Percentiles rank a stretch among this genome's conserved stretches.
Evolutionary conservation across 352 stramenopile species (phyloP).

Genomic region (Phytophthora niederhauseri): DNA sequence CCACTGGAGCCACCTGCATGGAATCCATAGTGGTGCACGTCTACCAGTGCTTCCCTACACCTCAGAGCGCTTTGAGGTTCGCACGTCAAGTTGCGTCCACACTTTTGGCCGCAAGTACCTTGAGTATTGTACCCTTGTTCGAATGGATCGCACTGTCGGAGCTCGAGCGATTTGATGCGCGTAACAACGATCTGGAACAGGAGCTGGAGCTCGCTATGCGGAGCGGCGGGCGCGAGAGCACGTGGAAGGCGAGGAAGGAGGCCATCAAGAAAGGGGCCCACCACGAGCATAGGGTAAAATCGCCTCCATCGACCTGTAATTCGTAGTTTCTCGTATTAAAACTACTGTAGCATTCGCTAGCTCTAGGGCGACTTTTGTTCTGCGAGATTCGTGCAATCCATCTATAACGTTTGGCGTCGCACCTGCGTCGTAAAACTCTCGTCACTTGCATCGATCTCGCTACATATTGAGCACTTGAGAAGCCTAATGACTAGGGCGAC

Average conservation of each 20-base stretch:
- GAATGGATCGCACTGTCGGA: conserved; percentile 76
- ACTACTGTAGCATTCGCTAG: not conserved
- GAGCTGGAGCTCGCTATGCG: conserved; percentile 60
- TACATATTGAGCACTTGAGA: too few relatives aligned
- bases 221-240: conserved; percentile 41
- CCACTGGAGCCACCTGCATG: conserved; percentile 30
- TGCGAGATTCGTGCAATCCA: too few relatives aligned
- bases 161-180: conserved; percentile 74
- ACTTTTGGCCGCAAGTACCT: conserved; percentile 45
- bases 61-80: conserved; percentile 79
- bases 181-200: conserved; percentile 64
- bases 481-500: too few relatives aligned
- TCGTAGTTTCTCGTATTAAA: conserved; percentile 8
- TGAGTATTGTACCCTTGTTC: conserved; percentile 81
- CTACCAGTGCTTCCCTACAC: conserved; percentile 83
- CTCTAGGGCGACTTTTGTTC: too few relatives aligned
- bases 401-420: too few relatives aligned
- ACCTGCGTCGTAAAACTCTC: too few relatives aligned
- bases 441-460: too few relatives aligned
- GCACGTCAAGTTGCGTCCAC: conserved; percentile 58
- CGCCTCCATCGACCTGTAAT: not conserved
- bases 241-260: conserved; percentile 75
- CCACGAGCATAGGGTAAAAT: conserved; percentile 20
- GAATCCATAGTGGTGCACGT: conserved; percentile 73
- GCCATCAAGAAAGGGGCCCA: conserved; percentile 56